Evolutionary conservation across 2,329 filamentous ascomycete species (phyloP), one percentile per base, ranked within the genome.

Genomic region (Fusarium burgessii): DNA sequence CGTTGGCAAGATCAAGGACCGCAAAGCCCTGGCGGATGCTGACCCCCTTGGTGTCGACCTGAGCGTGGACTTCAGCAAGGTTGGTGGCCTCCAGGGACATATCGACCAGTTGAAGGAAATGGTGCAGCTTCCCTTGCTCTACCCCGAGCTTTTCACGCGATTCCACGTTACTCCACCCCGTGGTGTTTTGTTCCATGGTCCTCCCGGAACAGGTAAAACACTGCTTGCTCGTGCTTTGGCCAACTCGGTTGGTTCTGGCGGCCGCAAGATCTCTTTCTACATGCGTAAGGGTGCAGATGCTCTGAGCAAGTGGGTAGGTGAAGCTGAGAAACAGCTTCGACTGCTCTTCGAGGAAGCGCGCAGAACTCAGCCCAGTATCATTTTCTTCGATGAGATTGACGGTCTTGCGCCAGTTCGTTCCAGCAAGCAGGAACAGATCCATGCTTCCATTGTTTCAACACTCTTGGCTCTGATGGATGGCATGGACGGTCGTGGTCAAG

Each of bases 321-420:
- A 99, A 82, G 96, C 97, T 13, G 96, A 99, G 82, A 92, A 95
- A 81, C 96, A 99, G 79, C 88, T 99, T 58, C 91, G 96, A 47
- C 84, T 98, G 62, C 87, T 99, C 8, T 99, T 99, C 72, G 96
- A 98, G 76, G 96, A 99, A 81, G 96, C 96, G 18, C 89, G 95
- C 68, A 96, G 94, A 80, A 98, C 92, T 3, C 96, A 99, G 77
- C 96, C 96, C 0, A 98, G 95, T 80, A 99, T 99, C 81, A 99
- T 99, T 80, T 99, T 99, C 84, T 98, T 99, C 75, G 96, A 99
- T 79, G 96, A 99, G 80, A 99, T 99, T 74, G 96, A 99, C 82
- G 96, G 96, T 59, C 86, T 99, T 71, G 96, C 96, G 5, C 97
- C 96, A 55, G 96, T 98, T 36, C 89, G 96, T 75, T 98, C 96